Evolutionary conservation across 495 filamentous ascomycete genomes (phyloP).

Genomic region (Staphylotrichum tortipilum): DNA sequence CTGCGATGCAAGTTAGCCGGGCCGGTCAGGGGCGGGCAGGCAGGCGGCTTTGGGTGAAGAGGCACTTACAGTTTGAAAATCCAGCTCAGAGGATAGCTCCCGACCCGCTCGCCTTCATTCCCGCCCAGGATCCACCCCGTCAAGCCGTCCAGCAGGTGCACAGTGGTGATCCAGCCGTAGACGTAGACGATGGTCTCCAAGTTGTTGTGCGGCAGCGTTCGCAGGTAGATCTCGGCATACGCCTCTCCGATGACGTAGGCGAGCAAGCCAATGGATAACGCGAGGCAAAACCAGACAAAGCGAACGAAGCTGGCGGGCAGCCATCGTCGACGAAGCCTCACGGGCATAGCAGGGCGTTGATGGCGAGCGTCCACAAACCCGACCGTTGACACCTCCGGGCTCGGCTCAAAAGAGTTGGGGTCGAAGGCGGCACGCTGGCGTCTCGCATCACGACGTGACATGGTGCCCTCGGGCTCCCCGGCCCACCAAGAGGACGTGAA

Average conservation of each 20-base stretch:
- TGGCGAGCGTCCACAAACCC: constrained; percentile 16
- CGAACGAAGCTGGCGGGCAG: constrained; percentile 53
- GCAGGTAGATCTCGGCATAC: constrained; percentile 58
- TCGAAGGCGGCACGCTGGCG: constrained; percentile 26
- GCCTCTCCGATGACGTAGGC: constrained; percentile 56
- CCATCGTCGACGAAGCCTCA: constrained; percentile 40
- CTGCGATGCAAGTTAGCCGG: constrained; percentile 24
- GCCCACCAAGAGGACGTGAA: constrained; percentile 55
- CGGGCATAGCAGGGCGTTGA: constrained; percentile 20
- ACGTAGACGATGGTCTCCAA: constrained; percentile 57
- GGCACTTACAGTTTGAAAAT: constrained; percentile 51
- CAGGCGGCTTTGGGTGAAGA: not conserved
- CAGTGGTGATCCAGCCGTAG: constrained; percentile 56
- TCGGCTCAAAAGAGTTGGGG: constrained; percentile 20
- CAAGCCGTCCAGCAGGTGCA: constrained; percentile 49
- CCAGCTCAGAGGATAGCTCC: constrained; percentile 55
- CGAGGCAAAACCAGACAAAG: constrained; percentile 59
- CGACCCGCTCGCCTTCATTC: constrained; percentile 49
- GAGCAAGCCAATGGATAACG: constrained; percentile 49
- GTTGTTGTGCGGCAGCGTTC: constrained; percentile 54
- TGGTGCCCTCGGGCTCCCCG: constrained; percentile 37
- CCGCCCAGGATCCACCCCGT: constrained; percentile 56
- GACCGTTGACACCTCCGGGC: constrained; percentile 19
- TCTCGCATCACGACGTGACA: constrained; percentile 25
- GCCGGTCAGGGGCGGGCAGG: not conserved